These are phyloP conservation scores for Pseudonitzschia multiseries DNA, from an alignment of 108 stramenopile species.

Conservation along the genomic window DNA sequence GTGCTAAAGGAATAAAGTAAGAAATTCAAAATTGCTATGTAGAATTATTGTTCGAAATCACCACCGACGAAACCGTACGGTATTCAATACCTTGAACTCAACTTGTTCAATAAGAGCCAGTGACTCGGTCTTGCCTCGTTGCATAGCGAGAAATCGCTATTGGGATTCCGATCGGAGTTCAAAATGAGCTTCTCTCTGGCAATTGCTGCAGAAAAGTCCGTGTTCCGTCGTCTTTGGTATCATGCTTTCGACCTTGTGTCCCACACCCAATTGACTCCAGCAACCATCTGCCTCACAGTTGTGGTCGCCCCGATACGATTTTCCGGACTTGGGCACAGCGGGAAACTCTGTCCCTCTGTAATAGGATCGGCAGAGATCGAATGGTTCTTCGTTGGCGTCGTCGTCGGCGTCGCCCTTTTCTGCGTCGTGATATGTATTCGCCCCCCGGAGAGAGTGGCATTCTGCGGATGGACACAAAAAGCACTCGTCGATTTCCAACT, in stretches of 20 bases:
- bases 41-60: too few relatives aligned
- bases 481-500: not conserved
- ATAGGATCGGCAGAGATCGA: not conserved
- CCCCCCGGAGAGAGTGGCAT: not conserved
- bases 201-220: not conserved
- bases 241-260: not conserved
- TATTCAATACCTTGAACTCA: too few relatives aligned
- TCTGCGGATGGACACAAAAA: not conserved
- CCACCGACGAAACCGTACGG: too few relatives aligned
- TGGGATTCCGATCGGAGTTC: not conserved
- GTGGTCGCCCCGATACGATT: not conserved
- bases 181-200: not conserved
- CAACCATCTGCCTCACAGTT: not conserved
- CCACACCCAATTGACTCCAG: not conserved
- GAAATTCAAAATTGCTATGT: too few relatives aligned
- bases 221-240: not conserved
- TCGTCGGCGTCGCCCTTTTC: too few relatives aligned
- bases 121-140: too few relatives aligned
- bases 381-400: not conserved
- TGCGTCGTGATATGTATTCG: too few relatives aligned
- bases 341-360: not conserved
- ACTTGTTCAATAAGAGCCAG: too few relatives aligned
- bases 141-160: not conserved
- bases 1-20: conserved; percentile 55
- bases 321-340: not conserved